These are phyloP conservation scores for Solanum arcanum DNA, from an alignment of 257 asterid species.

Conservation along the genomic window DNA sequence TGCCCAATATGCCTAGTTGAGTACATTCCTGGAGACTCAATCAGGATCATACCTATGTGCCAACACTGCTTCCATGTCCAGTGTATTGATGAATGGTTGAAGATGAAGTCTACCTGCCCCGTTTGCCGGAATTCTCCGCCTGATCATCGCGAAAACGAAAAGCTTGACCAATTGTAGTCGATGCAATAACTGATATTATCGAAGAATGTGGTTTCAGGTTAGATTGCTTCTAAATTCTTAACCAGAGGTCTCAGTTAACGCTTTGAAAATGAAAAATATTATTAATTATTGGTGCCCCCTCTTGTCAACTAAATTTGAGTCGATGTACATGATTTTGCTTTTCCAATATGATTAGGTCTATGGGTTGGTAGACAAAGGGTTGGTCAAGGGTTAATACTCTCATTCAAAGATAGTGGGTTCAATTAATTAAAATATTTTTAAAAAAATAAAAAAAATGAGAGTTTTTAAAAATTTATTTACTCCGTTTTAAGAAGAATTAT, in stretches of 20 bases:
- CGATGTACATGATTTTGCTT: not conserved
- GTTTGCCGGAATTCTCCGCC: slow-evolving; percentile 18
- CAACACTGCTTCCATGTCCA: slow-evolving; percentile 27
- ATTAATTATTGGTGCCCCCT: not conserved
- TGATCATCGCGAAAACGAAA: not conserved
- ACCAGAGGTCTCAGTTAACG: not conserved
- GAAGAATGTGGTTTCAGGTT: not conserved
- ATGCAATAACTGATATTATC: not conserved
- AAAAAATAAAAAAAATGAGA: too few relatives aligned
- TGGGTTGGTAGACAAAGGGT: not conserved
- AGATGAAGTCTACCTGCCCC: slow-evolving; percentile 18
- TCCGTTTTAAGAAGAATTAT: too few relatives aligned
- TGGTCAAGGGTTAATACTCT: not conserved
- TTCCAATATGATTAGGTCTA: not conserved
- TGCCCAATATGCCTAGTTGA: slow-evolving; percentile 33
- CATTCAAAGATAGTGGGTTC: not conserved
- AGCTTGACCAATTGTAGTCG: not conserved
- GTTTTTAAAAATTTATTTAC: too few relatives aligned
- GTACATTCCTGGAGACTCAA: slow-evolving; percentile 18
- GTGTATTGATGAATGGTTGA: slow-evolving; percentile 26
- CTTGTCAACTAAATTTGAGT: not conserved
- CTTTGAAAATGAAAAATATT: not conserved
- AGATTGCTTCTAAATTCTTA: not conserved
- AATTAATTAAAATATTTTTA: too few relatives aligned
- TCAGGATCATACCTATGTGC: slow-evolving; percentile 25